A percentile compares a stretch with the other conserved stretches of the same genome.
Conservation (phyloP, 1,284 basidiomycete species). For the Lentinula novae-zelandiae region DNA sequence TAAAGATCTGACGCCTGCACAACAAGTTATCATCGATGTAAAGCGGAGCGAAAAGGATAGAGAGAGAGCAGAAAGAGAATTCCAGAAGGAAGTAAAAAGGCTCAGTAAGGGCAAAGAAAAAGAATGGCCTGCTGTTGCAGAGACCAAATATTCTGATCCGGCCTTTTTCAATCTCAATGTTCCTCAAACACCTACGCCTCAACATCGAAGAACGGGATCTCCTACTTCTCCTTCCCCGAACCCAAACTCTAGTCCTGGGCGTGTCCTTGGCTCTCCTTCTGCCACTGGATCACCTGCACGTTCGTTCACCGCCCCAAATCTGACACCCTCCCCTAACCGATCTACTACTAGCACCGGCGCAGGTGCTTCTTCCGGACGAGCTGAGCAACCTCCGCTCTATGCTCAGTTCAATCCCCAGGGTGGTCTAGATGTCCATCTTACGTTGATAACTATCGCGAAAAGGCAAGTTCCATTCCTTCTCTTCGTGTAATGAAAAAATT, state of each 20-base stretch:
- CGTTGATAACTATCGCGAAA: slow-evolving; percentile 62
- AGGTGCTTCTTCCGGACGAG: slow-evolving; percentile 4
- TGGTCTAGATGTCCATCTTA: slow-evolving; percentile 65
- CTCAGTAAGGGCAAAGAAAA: not conserved
- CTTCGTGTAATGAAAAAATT: not conserved
- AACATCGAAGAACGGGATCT: slow-evolving; percentile 11
- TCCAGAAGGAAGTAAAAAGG: slow-evolving; percentile 8
- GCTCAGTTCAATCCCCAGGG: slow-evolving; percentile 69
- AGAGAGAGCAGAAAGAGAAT: slow-evolving; percentile 43
- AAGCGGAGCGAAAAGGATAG: slow-evolving; percentile 64
- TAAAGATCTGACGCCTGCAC: slow-evolving; percentile 74
- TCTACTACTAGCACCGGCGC: slow-evolving; percentile 17
- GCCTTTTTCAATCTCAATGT: slow-evolving; percentile 52
- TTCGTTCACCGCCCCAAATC: slow-evolving; percentile 41
- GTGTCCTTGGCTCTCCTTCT: slow-evolving; percentile 26
- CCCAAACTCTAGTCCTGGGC: slow-evolving; percentile 12
- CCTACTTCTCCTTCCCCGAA: slow-evolving; percentile 15
- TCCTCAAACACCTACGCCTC: slow-evolving; percentile 28
- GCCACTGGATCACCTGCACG: slow-evolving; percentile 42
- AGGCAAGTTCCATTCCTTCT: slow-evolving; percentile 26
- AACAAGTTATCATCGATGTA: slow-evolving; percentile 70
- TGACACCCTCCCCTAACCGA: slow-evolving; percentile 57
- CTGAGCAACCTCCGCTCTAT: slow-evolving; percentile 53
- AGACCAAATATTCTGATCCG: slow-evolving; percentile 40
- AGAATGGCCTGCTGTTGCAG: slow-evolving; percentile 47